Conservation (phyloP, 805 yeast genomes). For the Kuraishia hungarica region DNA sequence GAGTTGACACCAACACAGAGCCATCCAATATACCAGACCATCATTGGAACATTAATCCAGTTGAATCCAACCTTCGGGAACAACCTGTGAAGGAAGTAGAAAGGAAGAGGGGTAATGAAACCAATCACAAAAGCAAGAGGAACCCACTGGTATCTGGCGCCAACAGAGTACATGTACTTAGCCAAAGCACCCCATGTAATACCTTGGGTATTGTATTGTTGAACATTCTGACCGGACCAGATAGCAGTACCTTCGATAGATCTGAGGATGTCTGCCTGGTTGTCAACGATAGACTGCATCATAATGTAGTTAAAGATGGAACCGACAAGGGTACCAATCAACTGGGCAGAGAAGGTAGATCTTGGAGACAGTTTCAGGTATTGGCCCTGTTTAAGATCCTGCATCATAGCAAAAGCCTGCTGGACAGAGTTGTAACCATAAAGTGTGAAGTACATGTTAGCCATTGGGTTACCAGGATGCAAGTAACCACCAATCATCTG, state of each 20-base stretch:
- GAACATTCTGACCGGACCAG: constrained; percentile 33
- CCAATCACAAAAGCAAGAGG: constrained; percentile 58
- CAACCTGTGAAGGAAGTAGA: constrained; percentile 21
- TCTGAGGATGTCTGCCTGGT: constrained; percentile 23
- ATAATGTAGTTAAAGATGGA: constrained; percentile 31
- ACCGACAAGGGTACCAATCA: constrained; percentile 35
- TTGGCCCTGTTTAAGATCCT: constrained; percentile 56
- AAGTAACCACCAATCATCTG: constrained; percentile 61
- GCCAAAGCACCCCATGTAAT: constrained; percentile 64
- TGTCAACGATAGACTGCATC: constrained; percentile 30
- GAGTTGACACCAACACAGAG: constrained; percentile 74
- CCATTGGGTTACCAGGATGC: constrained; percentile 52
- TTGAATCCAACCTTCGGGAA: constrained; percentile 30
- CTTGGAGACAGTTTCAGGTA: constrained; percentile 59
- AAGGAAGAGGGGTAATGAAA: constrained; percentile 32
- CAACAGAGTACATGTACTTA: constrained; percentile 38
- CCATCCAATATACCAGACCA: constrained; percentile 47
- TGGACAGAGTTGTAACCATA: constrained; percentile 48
- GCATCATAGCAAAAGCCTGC: constrained; percentile 46
- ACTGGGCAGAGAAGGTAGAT: constrained; percentile 44
- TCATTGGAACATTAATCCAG: constrained; percentile 59
- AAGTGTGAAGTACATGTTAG: constrained; percentile 55
- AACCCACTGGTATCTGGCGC: constrained; percentile 42
- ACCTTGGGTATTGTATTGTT: constrained; percentile 43
- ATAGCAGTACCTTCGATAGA: constrained; percentile 22